Conservation (phyloP, 2,329 filamentous ascomycete genomes). For the Sporothrix dimorphospora region DNA sequence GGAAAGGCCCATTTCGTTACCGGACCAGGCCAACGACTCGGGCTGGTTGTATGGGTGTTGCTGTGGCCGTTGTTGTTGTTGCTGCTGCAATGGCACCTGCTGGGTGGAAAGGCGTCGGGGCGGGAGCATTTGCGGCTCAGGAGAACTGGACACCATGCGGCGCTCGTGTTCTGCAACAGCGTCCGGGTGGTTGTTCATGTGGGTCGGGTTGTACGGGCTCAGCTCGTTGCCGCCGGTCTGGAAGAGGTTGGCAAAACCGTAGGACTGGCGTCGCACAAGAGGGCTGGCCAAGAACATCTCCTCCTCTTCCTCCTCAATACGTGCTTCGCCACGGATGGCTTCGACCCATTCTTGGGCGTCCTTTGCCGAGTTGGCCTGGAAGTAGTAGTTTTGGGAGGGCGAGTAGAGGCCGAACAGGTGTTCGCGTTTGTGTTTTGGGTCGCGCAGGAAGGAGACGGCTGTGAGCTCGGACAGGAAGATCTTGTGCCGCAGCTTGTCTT, state of each 20-base stretch:
- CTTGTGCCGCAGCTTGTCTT: slow-evolving; percentile 86
- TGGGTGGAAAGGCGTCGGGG: slow-evolving; percentile 55
- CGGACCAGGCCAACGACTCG: slow-evolving; percentile 66
- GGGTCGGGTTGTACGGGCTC: slow-evolving; percentile 19
- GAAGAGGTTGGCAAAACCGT: slow-evolving; percentile 35
- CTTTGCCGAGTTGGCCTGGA: slow-evolving; percentile 72
- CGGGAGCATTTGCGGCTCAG: slow-evolving; percentile 55
- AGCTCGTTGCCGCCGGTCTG: slow-evolving; percentile 25
- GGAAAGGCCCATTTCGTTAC: slow-evolving; percentile 74
- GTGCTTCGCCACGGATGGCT: slow-evolving; percentile 75
- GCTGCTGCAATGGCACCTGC: background rate
- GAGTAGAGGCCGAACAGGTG: slow-evolving; percentile 94
- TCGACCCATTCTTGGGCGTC: slow-evolving; percentile 89
- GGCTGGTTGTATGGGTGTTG: slow-evolving; percentile 43
- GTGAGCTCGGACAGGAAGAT: slow-evolving; percentile 88
- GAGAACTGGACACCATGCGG: slow-evolving; percentile 60
- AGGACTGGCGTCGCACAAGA: slow-evolving; percentile 54
- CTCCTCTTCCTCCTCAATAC: slow-evolving; percentile 86
- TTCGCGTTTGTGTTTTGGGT: slow-evolving; percentile 82
- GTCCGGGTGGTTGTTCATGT: slow-evolving; percentile 30
- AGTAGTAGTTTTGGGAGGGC: slow-evolving; percentile 86
- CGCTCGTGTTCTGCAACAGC: slow-evolving; percentile 45
- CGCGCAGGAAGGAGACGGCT: slow-evolving; percentile 84
- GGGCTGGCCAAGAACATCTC: slow-evolving; percentile 77
- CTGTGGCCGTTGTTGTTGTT: slow-evolving; percentile 42